Percentiles rank a stretch among this genome's conserved stretches.
Conservation (phyloP, 805 yeast genomes). For the Torulaspora gathmanii region DNA sequence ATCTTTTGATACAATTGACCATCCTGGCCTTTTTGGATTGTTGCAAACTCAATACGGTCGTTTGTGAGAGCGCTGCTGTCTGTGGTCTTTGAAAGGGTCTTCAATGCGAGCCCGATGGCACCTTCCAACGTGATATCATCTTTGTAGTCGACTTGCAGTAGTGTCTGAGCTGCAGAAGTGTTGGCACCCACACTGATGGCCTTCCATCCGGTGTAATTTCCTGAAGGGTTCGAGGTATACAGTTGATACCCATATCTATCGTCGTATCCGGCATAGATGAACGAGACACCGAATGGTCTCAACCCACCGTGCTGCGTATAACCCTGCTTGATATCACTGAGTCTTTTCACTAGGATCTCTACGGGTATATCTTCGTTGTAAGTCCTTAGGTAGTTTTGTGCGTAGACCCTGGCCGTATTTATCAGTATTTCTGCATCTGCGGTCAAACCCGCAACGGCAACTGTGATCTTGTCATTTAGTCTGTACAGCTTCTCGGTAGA, state of each 20-base stretch:
- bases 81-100: conserved; percentile 89
- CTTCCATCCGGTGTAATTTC: conserved; percentile 97
- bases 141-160: conserved; percentile 90
- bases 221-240: conserved; percentile 94
- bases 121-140: conserved; percentile 68
- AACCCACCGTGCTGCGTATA: conserved; percentile 98
- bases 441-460: conserved; percentile 97
- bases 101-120: conserved; percentile 83
- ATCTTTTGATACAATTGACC: conserved; percentile 62
- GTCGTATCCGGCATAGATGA: conserved; percentile 93
- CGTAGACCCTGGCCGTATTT: conserved; percentile 75
- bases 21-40: conserved; percentile 48
- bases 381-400: conserved; percentile 79
- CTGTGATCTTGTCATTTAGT: conserved; percentile 74
- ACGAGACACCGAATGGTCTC: conserved; percentile 97
- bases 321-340: conserved; percentile 94
- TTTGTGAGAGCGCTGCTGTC: conserved; percentile 80
- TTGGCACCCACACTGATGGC: conserved; percentile 97
- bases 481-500: conserved; percentile 89
- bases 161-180: conserved; percentile 91
- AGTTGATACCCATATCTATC: conserved; percentile 85
- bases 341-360: conserved; percentile 77
- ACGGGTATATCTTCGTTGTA: conserved; percentile 94
- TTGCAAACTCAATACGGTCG: conserved; percentile 91
- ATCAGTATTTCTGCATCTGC: conserved; percentile 93